Percentiles rank a stretch among this genome's conserved stretches.
Conservation (phyloP, 1,139 yeast genomes). For the Debaryomyces robertsiae region DNA sequence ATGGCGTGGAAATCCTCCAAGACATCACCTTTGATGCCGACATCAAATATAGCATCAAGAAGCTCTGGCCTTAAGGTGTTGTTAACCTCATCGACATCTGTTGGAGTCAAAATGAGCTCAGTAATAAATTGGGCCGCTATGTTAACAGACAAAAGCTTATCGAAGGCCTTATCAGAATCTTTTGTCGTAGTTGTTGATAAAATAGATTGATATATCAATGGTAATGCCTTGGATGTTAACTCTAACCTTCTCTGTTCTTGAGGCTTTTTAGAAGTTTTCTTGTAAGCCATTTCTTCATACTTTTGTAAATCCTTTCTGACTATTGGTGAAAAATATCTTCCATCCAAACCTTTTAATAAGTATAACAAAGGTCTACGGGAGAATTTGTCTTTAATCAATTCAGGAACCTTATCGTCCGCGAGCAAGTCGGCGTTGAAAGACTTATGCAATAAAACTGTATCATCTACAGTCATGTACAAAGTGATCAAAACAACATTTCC, state of each 20-base stretch:
- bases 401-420: constrained; percentile 55
- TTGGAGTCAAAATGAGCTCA: constrained; percentile 64
- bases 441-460: constrained; percentile 80
- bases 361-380: constrained; percentile 90
- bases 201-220: constrained; percentile 61
- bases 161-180: constrained; percentile 27
- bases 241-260: constrained; percentile 75
- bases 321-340: constrained; percentile 78
- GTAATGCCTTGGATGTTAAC: constrained; percentile 65
- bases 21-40: constrained; percentile 68
- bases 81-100: constrained; percentile 52
- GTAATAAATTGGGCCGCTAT: constrained; percentile 82
- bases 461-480: constrained; percentile 86
- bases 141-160: constrained; percentile 59
- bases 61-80: constrained; percentile 49
- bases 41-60: constrained; percentile 55
- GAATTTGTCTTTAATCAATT: constrained; percentile 67
- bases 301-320: constrained; percentile 60
- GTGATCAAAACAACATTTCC: constrained; percentile 84
- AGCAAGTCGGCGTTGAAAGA: constrained; percentile 65
- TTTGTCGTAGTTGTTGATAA: constrained; percentile 40
- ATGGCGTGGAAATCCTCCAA: constrained; percentile 67
- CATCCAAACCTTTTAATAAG: constrained; percentile 75
- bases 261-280: constrained; percentile 82
- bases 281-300: constrained; percentile 65